Evolutionary conservation across 352 stramenopile genomes (phyloP).

Genomic region (Phytophthora cryptogea): DNA sequence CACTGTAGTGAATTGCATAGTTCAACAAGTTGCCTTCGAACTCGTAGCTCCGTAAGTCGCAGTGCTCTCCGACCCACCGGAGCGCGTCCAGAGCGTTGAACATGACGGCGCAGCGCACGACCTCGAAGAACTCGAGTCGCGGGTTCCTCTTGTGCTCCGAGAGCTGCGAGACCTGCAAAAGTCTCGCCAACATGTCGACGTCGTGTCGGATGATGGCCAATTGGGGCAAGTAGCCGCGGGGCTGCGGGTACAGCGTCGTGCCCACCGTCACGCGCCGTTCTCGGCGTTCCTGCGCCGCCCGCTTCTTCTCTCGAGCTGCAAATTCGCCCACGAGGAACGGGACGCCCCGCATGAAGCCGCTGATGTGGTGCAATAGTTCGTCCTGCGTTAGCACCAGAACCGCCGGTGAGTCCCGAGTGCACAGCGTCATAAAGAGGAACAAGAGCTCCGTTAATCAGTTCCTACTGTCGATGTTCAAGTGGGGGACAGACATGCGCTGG

Average conservation of each 20-base stretch:
- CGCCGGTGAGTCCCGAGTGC: conserved; percentile 18
- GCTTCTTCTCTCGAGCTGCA: conserved; percentile 12
- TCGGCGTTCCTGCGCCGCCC: neutral
- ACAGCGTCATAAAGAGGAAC: conserved; percentile 12
- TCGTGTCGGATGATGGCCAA: conserved; percentile 34
- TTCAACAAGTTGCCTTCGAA: conserved; percentile 39
- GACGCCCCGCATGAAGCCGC: conserved; percentile 35
- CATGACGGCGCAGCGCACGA: conserved; percentile 40
- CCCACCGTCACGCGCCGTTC: neutral
- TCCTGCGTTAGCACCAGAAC: conserved; percentile 33
- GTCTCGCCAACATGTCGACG: conserved; percentile 22
- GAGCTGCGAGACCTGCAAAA: conserved; percentile 18
- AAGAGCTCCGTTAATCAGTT: too few relatives aligned
- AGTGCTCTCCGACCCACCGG: conserved; percentile 28
- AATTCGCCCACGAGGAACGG: conserved; percentile 34
- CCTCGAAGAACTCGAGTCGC: conserved; percentile 37
- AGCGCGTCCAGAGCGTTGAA: conserved; percentile 26
- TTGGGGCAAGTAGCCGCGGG: conserved; percentile 33
- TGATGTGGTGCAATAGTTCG: conserved; percentile 27
- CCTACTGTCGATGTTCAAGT: conserved; percentile 3
- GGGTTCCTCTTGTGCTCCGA: conserved; percentile 22
- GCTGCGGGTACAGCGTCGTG: conserved; percentile 32
- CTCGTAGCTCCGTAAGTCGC: conserved; percentile 26
- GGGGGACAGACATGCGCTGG: too few relatives aligned
- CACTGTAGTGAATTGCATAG: conserved; percentile 35